These are phyloP conservation scores for Cryoendolithus antarcticus DNA, from an alignment of 2,329 filamentous ascomycete genomes.

Conservation along the genomic window DNA sequence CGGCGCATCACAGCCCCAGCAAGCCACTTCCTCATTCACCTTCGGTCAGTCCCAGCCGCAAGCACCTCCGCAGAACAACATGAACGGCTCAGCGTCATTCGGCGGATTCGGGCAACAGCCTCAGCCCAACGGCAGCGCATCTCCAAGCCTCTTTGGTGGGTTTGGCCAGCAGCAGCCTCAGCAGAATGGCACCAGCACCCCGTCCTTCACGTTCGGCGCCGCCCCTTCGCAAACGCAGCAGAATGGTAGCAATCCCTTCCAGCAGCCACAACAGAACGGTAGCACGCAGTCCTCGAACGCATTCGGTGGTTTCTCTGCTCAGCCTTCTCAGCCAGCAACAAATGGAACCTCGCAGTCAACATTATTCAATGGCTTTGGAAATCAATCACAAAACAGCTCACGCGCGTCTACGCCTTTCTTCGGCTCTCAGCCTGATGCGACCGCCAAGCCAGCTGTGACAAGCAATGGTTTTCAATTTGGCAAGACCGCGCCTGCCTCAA, in stretches of 20 bases:
- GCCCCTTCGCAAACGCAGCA: slow-evolving; percentile 1
- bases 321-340: neutral
- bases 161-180: slow-evolving; percentile 6
- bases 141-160: slow-evolving; percentile 7
- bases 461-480: slow-evolving; percentile 2
- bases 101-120: slow-evolving; percentile 6
- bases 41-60: slow-evolving; percentile 9
- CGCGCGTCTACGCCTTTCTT: slow-evolving; percentile 5
- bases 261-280: slow-evolving; percentile 1
- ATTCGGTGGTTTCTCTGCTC: slow-evolving; percentile 2
- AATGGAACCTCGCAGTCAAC: neutral
- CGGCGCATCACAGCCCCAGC: slow-evolving; percentile 1
- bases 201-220: slow-evolving; percentile 1
- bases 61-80: slow-evolving; percentile 2
- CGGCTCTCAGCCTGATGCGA: neutral
- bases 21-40: slow-evolving; percentile 6
- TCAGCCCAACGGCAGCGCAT: slow-evolving; percentile 4
- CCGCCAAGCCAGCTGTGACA: neutral
- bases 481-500: no score
- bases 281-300: slow-evolving; percentile 3
- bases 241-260: slow-evolving; percentile 1
- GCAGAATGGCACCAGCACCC: neutral
- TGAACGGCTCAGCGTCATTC: slow-evolving; percentile 5
- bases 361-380: neutral
- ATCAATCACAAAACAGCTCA: no score